Percentiles rank a stretch among this genome's conserved stretches.
phyloP scores from a whole-genome alignment of 2,329 filamentous ascomycete species.

The Arthrobotrys musiformis region DNA sequence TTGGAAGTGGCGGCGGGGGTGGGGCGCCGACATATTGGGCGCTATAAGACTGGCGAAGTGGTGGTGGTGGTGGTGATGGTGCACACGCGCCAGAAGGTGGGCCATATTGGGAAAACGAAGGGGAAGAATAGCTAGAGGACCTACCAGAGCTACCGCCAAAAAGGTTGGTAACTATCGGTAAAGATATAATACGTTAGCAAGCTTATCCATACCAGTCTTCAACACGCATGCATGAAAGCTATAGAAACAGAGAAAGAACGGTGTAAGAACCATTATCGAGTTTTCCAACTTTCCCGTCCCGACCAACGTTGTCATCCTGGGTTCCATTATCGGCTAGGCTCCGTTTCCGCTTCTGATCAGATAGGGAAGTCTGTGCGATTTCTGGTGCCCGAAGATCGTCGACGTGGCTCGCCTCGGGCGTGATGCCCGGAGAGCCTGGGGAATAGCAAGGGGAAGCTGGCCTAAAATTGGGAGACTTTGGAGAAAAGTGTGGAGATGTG shows the following conservation, averaged over 20 bases:
- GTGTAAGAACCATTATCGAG: not conserved
- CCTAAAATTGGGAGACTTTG: not conserved
- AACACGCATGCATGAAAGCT: no score
- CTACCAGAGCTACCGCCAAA: constrained; percentile 22
- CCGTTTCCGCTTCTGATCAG: constrained; percentile 1
- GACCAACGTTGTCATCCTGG: not conserved
- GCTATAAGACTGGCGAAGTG: no score
- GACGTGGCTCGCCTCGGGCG: not conserved
- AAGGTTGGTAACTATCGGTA: constrained; percentile 6
- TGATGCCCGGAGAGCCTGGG: not conserved
- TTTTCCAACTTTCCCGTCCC: not conserved
- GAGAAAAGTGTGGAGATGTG: constrained; percentile 1
- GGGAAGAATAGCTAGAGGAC: not conserved
- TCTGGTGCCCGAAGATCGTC: not conserved
- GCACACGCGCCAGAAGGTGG: no score
- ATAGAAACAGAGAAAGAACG: not conserved
- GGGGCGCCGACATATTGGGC: no score
- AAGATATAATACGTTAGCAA: not conserved
- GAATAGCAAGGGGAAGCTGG: constrained; percentile 8
- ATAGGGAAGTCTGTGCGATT: not conserved
- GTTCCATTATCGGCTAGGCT: not conserved
- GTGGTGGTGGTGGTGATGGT: not conserved
- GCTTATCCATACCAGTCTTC: not conserved
- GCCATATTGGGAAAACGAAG: not conserved
- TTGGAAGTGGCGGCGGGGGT: no score